Conservation (phyloP, 192 early-diverging fungal genomes). For the Backusella parvicylindrica region DNA sequence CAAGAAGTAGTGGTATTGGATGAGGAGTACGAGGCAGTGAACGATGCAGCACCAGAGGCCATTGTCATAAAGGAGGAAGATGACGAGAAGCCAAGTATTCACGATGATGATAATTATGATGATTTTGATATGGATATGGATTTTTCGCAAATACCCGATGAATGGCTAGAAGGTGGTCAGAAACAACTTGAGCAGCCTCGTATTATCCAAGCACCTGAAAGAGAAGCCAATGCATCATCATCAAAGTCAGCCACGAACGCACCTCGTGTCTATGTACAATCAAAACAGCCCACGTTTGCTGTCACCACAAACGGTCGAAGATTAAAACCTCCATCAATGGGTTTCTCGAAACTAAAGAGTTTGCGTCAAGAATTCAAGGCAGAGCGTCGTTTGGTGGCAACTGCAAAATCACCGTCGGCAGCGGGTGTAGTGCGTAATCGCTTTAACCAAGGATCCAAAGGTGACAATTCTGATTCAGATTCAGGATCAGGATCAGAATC, state of each 20-base stretch:
- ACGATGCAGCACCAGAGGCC: neutral
- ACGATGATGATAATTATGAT: neutral
- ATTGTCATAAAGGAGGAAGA: neutral
- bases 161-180: slow-evolving; percentile 29
- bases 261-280: neutral
- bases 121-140: slow-evolving; percentile 38
- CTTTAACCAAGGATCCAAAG: neutral
- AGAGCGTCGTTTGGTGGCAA: slow-evolving; percentile 24
- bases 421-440: neutral
- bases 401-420: slow-evolving; percentile 12
- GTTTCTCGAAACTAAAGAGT: slow-evolving; percentile 17
- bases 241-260: slow-evolving; percentile 1
- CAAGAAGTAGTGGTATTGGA: neutral
- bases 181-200: neutral
- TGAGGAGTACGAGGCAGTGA: no score
- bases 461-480: neutral
- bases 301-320: slow-evolving; percentile 28
- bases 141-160: slow-evolving; percentile 29
- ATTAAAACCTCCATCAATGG: slow-evolving; percentile 31
- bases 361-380: slow-evolving; percentile 23
- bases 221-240: neutral
- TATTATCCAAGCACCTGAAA: neutral
- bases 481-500: neutral
- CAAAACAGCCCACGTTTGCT: slow-evolving; percentile 10
- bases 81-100: neutral